A percentile compares a stretch with the other conserved stretches of the same genome.
Evolutionary conservation across 1,139 yeast genomes (phyloP).

Genomic region (Pichia sp.): DNA sequence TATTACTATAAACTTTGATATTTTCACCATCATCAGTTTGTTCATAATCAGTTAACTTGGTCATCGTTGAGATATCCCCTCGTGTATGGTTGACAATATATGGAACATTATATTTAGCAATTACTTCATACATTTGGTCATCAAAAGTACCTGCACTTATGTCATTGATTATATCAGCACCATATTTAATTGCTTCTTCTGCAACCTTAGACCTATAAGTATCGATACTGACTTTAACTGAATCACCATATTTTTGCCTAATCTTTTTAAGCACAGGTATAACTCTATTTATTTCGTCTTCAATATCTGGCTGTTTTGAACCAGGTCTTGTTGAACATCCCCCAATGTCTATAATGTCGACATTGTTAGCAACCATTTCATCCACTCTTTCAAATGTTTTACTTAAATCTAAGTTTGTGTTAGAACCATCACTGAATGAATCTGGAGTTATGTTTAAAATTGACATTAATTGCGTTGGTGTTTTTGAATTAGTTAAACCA

Average conservation of each 20-base stretch:
- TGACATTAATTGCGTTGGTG: slow-evolving; percentile 65
- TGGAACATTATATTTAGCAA: slow-evolving; percentile 66
- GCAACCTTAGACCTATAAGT: slow-evolving; percentile 81
- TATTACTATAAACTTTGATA: slow-evolving; percentile 29
- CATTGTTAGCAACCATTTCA: slow-evolving; percentile 40
- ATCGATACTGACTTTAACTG: slow-evolving; percentile 65
- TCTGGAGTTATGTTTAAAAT: slow-evolving; percentile 88
- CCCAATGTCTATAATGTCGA: slow-evolving; percentile 77
- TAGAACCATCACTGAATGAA: slow-evolving; percentile 90
- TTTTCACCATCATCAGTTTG: slow-evolving; percentile 33
- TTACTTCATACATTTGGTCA: slow-evolving; percentile 53
- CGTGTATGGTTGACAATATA: slow-evolving; percentile 80
- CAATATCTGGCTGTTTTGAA: slow-evolving; percentile 48
- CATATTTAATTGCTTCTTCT: slow-evolving; percentile 54
- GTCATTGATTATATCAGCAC: slow-evolving; percentile 91
- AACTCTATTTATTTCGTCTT: slow-evolving; percentile 54
- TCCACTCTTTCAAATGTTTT: slow-evolving; percentile 40
- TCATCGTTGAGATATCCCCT: slow-evolving; percentile 77
- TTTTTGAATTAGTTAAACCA: slow-evolving; percentile 32
- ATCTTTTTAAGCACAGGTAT: slow-evolving; percentile 63
- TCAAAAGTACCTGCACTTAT: slow-evolving; percentile 79
- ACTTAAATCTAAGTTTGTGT: slow-evolving; percentile 35
- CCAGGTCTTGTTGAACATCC: slow-evolving; percentile 93
- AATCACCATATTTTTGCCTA: slow-evolving; percentile 33
- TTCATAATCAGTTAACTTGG: slow-evolving; percentile 46